Evolutionary conservation across 345 rosid genomes (phyloP).

Genomic region (Sonneratia caseolaris): DNA sequence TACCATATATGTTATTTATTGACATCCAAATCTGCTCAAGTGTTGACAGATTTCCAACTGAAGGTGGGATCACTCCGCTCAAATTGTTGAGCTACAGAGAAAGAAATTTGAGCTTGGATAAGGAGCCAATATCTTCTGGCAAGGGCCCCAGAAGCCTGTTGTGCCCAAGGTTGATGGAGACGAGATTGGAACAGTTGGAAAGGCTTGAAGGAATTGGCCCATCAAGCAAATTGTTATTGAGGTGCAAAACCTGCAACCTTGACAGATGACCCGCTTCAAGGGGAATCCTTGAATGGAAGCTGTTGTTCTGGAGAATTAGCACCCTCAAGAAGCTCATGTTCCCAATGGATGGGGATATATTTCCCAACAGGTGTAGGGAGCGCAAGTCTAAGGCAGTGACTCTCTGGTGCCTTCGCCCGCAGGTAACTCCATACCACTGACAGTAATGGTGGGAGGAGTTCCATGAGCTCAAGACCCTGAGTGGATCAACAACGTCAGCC

Average conservation of each 20-base stretch:
- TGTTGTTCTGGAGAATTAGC: neutral
- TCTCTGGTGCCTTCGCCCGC: neutral
- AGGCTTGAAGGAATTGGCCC: neutral
- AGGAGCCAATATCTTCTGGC: neutral
- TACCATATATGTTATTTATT: neutral
- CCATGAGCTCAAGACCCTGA: neutral
- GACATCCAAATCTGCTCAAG: neutral
- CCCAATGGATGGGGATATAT: neutral
- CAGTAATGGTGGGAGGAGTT: neutral
- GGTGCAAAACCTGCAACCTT: neutral
- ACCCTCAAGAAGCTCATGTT: neutral
- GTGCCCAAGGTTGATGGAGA: neutral
- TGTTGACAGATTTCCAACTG: neutral
- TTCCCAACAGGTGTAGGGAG: neutral
- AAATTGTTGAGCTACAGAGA: neutral
- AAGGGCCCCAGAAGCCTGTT: neutral
- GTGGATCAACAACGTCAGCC: neutral
- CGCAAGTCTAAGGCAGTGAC: neutral
- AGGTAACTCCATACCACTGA: neutral
- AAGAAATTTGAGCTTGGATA: neutral
- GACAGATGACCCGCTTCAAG: neutral
- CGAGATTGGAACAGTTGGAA: neutral
- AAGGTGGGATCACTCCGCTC: slow-evolving; percentile 5
- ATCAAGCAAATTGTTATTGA: neutral
- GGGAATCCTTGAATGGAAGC: slow-evolving; percentile 1